phyloP scores from a whole-genome alignment of 768 basidiomycete genomes.

The Suillus americanus region DNA sequence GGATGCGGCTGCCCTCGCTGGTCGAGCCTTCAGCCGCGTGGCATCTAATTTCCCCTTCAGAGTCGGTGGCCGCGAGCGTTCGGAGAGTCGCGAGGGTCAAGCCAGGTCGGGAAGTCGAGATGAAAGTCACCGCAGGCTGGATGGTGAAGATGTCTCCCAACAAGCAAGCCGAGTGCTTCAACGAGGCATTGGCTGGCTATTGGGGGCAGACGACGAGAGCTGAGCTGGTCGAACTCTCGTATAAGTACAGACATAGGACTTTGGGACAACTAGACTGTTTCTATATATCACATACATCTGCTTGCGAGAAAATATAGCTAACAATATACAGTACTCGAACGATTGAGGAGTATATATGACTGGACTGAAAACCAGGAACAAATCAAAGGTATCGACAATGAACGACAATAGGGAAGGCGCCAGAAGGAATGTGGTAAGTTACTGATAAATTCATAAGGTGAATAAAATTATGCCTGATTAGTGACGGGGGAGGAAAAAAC shows the following conservation, averaged over 20 bases:
- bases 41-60: conserved; percentile 76
- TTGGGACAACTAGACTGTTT: conserved; percentile 2
- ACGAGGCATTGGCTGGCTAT: conserved; percentile 93
- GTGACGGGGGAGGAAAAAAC: not conserved
- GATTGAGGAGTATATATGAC: conserved; percentile 23
- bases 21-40: conserved; percentile 74
- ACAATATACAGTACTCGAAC: conserved; percentile 17
- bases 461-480: conserved; percentile 12
- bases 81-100: conserved; percentile 20
- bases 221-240: conserved; percentile 5
- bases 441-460: conserved; percentile 25
- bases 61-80: conserved; percentile 41
- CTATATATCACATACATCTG: conserved; percentile 16
- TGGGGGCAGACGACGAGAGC: conserved; percentile 73
- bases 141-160: conserved; percentile 63
- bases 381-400: conserved; percentile 22
- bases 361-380: conserved; percentile 19
- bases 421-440: conserved; percentile 21
- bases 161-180: conserved; percentile 79
- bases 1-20: conserved; percentile 79
- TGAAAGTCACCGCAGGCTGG: conserved; percentile 41
- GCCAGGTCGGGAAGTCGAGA: conserved; percentile 36
- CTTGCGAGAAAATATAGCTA: conserved; percentile 15
- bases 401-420: conserved; percentile 15
- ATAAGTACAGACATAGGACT: not conserved